Evolutionary conservation across 2,329 filamentous ascomycete species (phyloP).

Genomic region (Coccinonectria pachysandricola): DNA sequence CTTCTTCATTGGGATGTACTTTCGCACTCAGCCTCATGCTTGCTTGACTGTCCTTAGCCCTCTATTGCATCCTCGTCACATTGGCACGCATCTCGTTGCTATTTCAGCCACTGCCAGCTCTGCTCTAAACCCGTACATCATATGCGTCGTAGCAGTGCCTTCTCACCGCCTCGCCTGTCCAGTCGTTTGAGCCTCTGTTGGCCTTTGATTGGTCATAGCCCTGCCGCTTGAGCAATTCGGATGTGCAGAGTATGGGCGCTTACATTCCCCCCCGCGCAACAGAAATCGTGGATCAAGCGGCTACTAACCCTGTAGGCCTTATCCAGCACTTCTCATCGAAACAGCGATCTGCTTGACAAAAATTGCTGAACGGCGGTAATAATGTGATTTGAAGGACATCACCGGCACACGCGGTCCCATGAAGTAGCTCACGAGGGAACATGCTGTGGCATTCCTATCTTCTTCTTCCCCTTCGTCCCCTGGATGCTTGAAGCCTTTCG

Average conservation of each 20-base stretch:
- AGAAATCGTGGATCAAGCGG: too few species aligned
- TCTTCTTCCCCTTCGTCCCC: too few species aligned
- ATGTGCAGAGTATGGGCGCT: slow-evolving; percentile 1
- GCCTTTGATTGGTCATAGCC: background rate
- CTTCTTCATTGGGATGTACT: slow-evolving; percentile 1
- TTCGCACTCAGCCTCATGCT: background rate
- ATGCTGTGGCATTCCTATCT: too few species aligned
- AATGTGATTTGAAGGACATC: too few species aligned
- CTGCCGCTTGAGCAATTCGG: background rate
- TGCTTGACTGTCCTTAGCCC: background rate
- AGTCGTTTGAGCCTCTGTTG: slow-evolving; percentile 1
- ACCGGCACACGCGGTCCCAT: too few species aligned
- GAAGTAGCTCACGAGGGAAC: too few species aligned
- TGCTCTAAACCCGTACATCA: background rate
- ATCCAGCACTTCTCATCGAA: too few species aligned
- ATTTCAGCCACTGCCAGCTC: background rate
- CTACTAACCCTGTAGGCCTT: too few species aligned
- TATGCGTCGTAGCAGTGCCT: background rate
- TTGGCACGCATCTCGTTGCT: background rate
- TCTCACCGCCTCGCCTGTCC: too few species aligned
- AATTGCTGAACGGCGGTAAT: too few species aligned
- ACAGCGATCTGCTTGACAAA: too few species aligned
- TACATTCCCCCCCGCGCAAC: background rate
- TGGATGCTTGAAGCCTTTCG: background rate
- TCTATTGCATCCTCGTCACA: background rate